Evolutionary conservation across 2,329 filamentous ascomycete species (phyloP), one percentile per base, ranked within the genome.

Genomic region (Xylariaceae sp.): DNA sequence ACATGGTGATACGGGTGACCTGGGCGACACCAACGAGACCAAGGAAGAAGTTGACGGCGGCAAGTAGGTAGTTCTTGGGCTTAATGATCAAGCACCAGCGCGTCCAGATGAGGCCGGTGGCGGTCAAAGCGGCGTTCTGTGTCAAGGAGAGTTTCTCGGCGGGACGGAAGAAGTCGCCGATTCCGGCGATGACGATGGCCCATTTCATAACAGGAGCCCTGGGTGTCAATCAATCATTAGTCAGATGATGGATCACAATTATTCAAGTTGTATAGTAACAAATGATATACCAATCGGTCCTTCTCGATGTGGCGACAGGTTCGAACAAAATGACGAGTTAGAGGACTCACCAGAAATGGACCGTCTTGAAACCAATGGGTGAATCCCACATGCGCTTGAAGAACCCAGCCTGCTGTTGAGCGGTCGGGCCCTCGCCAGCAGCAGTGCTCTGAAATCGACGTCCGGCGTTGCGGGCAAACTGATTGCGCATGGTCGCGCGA

Each of bases 171-270:
- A 98, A 87, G 74, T 98, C 93, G 59, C 88, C 85, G 65, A 95
- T 80, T 64, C 93, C 93, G 57, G 93, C 89, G 55, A 97, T 74
- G 68, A 97, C 93, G 62, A 98, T 77, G 60, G 80, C 82, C 93
- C 93, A 98, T 85, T 91, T 96, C 90, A 96, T 95, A 56, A 96
- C 84, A 47, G 92, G 92, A 36, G 92, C 91, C 88, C 88, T 92
- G 57, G 37, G 14, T 14, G 11, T 16, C n/a, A 6, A 34, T 19
- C 22, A 12, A 34, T 19, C 22, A 12, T 22, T 17, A 36, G 11
- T 20, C 4, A 5, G 4, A 5, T 10, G 16, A 19, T 36, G 14
- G 14, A 5, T 17, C 14, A 20, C 11, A 17, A 17, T 36, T 17
- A 20, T 20, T 14, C 10, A 11, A 36, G 34, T 17, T 4, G 11